A percentile compares a stretch with the other conserved stretches of the same genome.
Evolutionary conservation across 78 protist genomes (phyloP).

Genomic region (Trichosphaerium sp.): DNA sequence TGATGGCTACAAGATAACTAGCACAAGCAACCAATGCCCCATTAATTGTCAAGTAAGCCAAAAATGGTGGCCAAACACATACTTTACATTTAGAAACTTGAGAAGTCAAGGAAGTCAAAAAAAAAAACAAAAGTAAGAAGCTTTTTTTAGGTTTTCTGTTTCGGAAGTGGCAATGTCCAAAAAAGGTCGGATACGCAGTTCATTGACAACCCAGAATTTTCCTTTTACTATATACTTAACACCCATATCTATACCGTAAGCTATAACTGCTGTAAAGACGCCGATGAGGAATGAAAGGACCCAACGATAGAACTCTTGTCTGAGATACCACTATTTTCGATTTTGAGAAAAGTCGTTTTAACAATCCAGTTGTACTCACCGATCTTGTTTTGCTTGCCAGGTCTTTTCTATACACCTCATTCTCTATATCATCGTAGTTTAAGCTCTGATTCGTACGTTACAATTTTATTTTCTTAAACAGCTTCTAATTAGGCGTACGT

Average conservation of each 20-base stretch:
- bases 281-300: conserved; percentile 27
- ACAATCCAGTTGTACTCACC: background rate
- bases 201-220: conserved; percentile 3
- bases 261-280: conserved; percentile 31
- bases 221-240: conserved; percentile 15
- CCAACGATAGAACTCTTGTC: conserved; percentile 45
- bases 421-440: conserved; percentile 42
- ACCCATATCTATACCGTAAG: conserved; percentile 17
- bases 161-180: too few species aligned
- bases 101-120: too few species aligned
- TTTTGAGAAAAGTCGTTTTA: background rate
- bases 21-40: conserved; percentile 28
- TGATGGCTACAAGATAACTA: conserved; percentile 18
- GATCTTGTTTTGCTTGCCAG: conserved; percentile 7
- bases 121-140: too few species aligned
- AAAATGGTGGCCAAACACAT: conserved; percentile 17
- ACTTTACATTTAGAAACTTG: background rate
- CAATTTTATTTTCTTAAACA: too few species aligned
- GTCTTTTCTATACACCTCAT: conserved; percentile 23
- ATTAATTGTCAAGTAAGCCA: conserved; percentile 33
- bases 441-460: conserved; percentile 29
- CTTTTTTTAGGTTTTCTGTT: too few species aligned
- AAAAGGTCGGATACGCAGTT: background rate
- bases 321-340: background rate
- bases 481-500: too few species aligned